These are phyloP conservation scores for Rhododendron henanense DNA, from an alignment of 148 eudicot species.

Conservation along the genomic window DNA sequence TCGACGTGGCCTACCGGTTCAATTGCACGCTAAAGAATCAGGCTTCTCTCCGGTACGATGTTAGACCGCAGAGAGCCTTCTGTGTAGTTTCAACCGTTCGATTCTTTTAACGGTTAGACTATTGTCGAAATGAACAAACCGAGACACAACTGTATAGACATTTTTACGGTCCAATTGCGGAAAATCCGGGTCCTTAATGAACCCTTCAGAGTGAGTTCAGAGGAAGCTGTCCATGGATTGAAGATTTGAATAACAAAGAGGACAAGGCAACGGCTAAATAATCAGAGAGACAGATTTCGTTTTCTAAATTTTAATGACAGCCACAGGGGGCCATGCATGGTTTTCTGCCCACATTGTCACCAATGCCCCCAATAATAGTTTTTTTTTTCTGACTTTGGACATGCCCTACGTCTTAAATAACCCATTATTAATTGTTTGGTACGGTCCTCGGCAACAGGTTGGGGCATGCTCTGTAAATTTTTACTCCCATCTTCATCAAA, in stretches of 20 bases:
- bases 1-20: conserved; percentile 1
- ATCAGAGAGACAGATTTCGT: background rate
- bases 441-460: background rate
- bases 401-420: conserved; percentile 5
- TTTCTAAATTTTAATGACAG: background rate
- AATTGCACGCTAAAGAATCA: no score
- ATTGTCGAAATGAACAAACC: no score
- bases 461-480: background rate
- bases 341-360: background rate
- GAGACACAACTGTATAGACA: background rate
- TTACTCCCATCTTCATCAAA: no score
- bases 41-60: no score
- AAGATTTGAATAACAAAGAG: conserved; percentile 7
- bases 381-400: background rate
- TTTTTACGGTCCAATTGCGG: background rate
- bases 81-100: no score
- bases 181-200: background rate
- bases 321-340: background rate
- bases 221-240: background rate
- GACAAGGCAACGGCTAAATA: conserved; percentile 22
- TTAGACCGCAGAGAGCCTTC: no score
- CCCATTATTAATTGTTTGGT: background rate
- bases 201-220: background rate
- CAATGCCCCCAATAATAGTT: background rate
- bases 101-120: background rate